Percentiles rank a stretch among this genome's conserved stretches.
phyloP scores from a whole-genome alignment of 139 green algal genomes.

The Tetraselmis striata region DNA sequence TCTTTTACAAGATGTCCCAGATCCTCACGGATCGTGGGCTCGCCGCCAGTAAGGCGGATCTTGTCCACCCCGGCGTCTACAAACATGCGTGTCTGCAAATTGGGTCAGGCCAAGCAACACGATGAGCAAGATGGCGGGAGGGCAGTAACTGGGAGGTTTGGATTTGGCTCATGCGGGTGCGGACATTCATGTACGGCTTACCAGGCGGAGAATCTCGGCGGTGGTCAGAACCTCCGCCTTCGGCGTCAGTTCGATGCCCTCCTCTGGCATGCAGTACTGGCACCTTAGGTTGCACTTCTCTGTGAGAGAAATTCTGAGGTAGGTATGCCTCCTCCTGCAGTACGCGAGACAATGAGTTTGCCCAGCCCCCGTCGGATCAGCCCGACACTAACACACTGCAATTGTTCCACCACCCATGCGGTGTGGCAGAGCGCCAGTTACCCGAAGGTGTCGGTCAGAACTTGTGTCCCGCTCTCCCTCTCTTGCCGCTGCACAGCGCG shows the following conservation, averaged over 20 bases:
- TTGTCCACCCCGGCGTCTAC: conserved; percentile 80
- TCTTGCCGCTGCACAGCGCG: background rate
- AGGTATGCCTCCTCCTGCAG: conserved; percentile 79
- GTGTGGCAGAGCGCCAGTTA: conserved; percentile 7
- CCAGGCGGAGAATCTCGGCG: conserved; percentile 71
- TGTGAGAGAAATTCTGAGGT: conserved; percentile 96
- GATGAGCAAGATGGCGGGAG: background rate
- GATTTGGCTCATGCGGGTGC: background rate
- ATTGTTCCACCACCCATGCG: background rate
- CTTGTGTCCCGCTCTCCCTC: conserved; percentile 12
- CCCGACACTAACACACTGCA: background rate
- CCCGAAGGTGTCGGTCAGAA: conserved; percentile 62
- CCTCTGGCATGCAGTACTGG: conserved; percentile 97
- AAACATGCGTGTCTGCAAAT: conserved; percentile 68
- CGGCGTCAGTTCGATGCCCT: conserved; percentile 85
- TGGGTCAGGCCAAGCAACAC: background rate
- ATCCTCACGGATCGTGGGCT: conserved; percentile 90
- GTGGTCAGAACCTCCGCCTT: conserved; percentile 56
- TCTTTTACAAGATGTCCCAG: conserved; percentile 56
- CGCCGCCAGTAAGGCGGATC: conserved; percentile 91
- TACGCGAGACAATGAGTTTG: background rate
- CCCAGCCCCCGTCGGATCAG: background rate
- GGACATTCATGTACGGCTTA: conserved; percentile 17
- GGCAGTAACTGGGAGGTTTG: background rate
- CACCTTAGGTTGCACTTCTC: conserved; percentile 98